Base-by-base conservation (phyloP, 1,139 yeast genomes). In the Sugiyamaella xylanicola region DNA sequence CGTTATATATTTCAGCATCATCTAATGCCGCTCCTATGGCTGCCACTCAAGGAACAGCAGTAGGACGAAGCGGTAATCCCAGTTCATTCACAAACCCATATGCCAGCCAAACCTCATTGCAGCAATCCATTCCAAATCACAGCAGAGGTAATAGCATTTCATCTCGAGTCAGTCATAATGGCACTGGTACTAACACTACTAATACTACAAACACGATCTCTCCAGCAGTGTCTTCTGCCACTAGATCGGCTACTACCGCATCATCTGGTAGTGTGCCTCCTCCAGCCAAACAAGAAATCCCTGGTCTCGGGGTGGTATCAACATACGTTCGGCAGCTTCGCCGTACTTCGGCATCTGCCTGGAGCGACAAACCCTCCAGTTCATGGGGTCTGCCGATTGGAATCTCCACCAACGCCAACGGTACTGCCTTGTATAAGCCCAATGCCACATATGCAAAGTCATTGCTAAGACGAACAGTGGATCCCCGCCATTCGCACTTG, bases 401-500 rank as follows among this genome's bases (percentile, higher is more conserved):
- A 2, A 83, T 85, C 17, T 64, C 85, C 74, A 59, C 74, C 72
- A 57, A 80, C 74, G 66, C 63, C 61, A 56, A 75, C 68, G 53
- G 53, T 9, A 22, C 40, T 25, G 27, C 48, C 4, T 19, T 50
- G 8, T 65, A 74, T 70, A 63, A 55, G 35, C 53, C 61, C 19
- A 59, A 56, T 35, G 51, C 60, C 15, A 55, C 62, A 9, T 64
- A 66, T 44, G 64, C 71, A 4, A 68, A 69, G 15, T 61, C 63
- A 15, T 55, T 60, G 49, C 60, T 67, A 53, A 65, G 69, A 48
- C 61, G 69, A 32, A 70, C 73, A 29, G 68, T 84, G 59, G 91
- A 85, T 60, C 78, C 86, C 65, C 83, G 86, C 60, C 93, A 87
- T 67, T 88, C 92, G 2, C 89, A 83, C 66, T 76, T 86, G 61